Percentiles rank a stretch among this genome's conserved stretches.
phyloP scores from a whole-genome alignment of 83 land plant species.

The Picea abies region DNA sequence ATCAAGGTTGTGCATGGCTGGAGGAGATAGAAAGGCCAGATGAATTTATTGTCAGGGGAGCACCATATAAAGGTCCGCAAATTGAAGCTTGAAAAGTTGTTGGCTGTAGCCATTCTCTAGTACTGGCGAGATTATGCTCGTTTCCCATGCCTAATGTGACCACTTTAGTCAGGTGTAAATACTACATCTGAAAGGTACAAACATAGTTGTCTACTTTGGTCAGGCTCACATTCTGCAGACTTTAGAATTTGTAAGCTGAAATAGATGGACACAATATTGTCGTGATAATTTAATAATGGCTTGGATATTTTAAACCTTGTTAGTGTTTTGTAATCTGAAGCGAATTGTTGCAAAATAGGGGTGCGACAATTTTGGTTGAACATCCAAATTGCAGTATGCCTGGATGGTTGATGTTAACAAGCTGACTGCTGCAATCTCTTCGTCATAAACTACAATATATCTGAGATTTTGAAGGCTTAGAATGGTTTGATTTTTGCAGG shows the following conservation, averaged over 20 bases:
- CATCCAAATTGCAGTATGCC: not conserved
- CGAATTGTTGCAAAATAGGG: not conserved
- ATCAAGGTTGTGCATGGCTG: constrained; percentile 31
- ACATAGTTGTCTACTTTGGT: not conserved
- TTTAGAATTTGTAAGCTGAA: not conserved
- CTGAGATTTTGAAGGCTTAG: not conserved
- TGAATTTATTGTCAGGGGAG: constrained; percentile 41
- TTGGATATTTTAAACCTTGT: not conserved
- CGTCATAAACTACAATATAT: not conserved
- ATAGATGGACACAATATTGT: not conserved
- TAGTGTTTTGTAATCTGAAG: not conserved
- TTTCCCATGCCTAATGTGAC: not conserved
- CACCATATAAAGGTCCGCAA: constrained; percentile 41
- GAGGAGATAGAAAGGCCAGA: constrained; percentile 51
- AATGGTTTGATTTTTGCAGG: not conserved
- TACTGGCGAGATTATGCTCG: not conserved
- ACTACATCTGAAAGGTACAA: not conserved
- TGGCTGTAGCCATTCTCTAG: not conserved
- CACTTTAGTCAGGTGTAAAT: not conserved
- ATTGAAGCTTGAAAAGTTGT: constrained; percentile 18
- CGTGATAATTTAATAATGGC: not conserved
- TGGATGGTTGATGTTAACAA: not conserved
- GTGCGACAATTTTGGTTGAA: not conserved
- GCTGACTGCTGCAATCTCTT: not conserved
- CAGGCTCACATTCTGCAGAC: not conserved